Base-by-base conservation (phyloP, 2,329 filamentous ascomycete species). In the Colletotrichum graminicola region DNA sequence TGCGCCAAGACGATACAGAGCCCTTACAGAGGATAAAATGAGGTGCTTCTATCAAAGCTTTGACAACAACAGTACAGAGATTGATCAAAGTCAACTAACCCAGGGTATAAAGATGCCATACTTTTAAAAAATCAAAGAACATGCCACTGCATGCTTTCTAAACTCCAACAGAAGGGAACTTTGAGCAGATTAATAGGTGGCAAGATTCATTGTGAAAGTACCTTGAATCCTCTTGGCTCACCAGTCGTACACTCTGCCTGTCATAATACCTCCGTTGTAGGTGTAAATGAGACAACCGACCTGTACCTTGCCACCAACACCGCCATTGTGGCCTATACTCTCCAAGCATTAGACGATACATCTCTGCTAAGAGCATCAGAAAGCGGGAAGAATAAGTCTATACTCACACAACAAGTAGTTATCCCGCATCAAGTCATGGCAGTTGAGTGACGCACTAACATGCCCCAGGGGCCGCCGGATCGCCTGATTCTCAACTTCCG, bases 191-290 rank as follows among this genome's bases (percentile, higher is more conserved):
- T 2, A 3, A 16, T 29, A 7, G 14, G 23, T 26, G 49, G 11
- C 6, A 29, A n/a, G 4, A 32, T 18, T 5, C 18, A 54, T 7
- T 3, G 39, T 41, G 39, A 16, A 41, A 16, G 16, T 41, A 41
- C 18, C 10, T 54, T 34, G 23, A 36, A n/a, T 14, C 26, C 11
- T 14, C 1, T 10, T 14, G 5, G 3, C 45, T 62, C 14, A 51
- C 59, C 59, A 62, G 21, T 61, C 29, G 45, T 62, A 62, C 16
- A 39, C 32, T 21, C 32, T 62, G 5, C 45, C 60, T 0, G 32
- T 16, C n/a, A 51, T 43, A n/a, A 49, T 62, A 1, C 60, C 60
- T 41, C 60, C 60, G 16, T 62, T 62, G 32, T 62, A 62, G 36
- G 45, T 51, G 32, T 62, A 62, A 5, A 62, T 21, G 34, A 52